A percentile compares a stretch with the other conserved stretches of the same genome.
These are phyloP conservation scores for Jamesozyma jinghongensis DNA, from an alignment of 805 yeast species.

Conservation along the genomic window DNA sequence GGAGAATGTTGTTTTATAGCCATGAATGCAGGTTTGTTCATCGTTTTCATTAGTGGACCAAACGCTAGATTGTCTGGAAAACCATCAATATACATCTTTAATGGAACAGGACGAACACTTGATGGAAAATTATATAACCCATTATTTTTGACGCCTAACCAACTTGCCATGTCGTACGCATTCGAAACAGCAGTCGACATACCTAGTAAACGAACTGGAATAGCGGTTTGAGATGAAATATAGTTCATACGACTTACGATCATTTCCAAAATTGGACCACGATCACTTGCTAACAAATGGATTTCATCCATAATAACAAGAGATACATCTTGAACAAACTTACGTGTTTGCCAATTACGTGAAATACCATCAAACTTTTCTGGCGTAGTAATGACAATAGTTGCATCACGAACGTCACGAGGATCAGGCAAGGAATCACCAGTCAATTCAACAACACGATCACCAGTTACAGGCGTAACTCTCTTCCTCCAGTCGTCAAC, in stretches of 20 bases:
- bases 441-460: constrained; percentile 78
- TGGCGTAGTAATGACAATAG: constrained; percentile 86
- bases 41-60: constrained; percentile 62
- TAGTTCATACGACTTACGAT: constrained; percentile 78
- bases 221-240: constrained; percentile 56
- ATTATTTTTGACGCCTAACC: constrained; percentile 74
- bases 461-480: constrained; percentile 83
- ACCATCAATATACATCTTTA: constrained; percentile 81
- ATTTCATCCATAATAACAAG: constrained; percentile 92
- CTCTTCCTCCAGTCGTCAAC: constrained; percentile 81
- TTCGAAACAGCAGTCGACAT: constrained; percentile 91
- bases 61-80: constrained; percentile 74
- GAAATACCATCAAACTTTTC: constrained; percentile 98
- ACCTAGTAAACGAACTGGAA: constrained; percentile 84
- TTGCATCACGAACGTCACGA: constrained; percentile 72
- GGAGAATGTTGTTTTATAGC: constrained; percentile 91
- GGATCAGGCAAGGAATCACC: constrained; percentile 91
- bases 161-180: constrained; percentile 87
- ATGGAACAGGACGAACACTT: constrained; percentile 88
- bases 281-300: constrained; percentile 90
- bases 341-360: constrained; percentile 79
- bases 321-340: constrained; percentile 73
- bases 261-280: constrained; percentile 96
- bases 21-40: constrained; percentile 74
- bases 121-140: constrained; percentile 95